Conservation (phyloP, 106 monocot species). For the Allium fistulosum region DNA sequence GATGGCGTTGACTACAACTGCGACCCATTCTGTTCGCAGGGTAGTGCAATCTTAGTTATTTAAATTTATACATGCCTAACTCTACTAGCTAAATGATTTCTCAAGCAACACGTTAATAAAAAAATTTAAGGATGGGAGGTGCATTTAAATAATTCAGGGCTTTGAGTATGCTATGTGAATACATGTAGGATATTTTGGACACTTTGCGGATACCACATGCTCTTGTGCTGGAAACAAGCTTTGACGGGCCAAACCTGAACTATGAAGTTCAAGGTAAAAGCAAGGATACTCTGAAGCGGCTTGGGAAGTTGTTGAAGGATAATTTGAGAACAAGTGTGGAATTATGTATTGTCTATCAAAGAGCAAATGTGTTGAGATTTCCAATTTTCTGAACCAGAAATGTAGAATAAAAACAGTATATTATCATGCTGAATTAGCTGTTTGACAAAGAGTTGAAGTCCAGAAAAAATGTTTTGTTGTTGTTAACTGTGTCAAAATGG, state of each 20-base stretch:
- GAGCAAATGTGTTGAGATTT: constrained; percentile 65
- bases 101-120: too few relatives aligned
- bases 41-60: constrained; percentile 13
- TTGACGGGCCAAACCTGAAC: constrained; percentile 80
- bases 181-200: constrained; percentile 67
- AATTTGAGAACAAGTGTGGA: constrained; percentile 72
- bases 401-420: constrained; percentile 67
- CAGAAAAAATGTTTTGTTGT: constrained; percentile 51
- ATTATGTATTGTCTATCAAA: constrained; percentile 95
- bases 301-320: constrained; percentile 69
- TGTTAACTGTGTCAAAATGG: too few relatives aligned
- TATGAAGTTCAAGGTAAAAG: constrained; percentile 71
- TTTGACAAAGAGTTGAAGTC: constrained; percentile 60
- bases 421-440: constrained; percentile 91
- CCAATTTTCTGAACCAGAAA: constrained; percentile 64
- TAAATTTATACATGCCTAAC: too few relatives aligned
- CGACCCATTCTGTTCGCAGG: constrained; percentile 70
- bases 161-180: too few relatives aligned
- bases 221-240: constrained; percentile 70
- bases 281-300: constrained; percentile 82
- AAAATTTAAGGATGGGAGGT: too few relatives aligned
- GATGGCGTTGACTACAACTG: constrained; percentile 96
- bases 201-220: constrained; percentile 70
- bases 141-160: too few relatives aligned
- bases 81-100: too few relatives aligned